Evolutionary conservation across 2,329 filamentous ascomycete genomes (phyloP).

Genomic region (Hirsutella minnesotensis): DNA sequence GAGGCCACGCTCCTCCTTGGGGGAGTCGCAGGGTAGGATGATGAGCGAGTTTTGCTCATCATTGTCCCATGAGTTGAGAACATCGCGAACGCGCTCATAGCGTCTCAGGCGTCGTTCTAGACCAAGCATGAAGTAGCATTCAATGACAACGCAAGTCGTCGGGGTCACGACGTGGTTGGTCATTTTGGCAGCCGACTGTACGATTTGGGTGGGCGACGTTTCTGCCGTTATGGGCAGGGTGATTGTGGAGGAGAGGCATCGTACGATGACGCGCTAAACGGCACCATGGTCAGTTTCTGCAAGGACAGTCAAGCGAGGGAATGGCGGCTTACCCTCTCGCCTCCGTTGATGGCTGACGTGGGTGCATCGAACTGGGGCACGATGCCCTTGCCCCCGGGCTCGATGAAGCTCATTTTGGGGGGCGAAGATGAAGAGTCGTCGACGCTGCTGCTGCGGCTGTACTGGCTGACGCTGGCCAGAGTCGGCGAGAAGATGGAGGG

Average conservation of each 20-base stretch:
- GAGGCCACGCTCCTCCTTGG: constrained; percentile 47
- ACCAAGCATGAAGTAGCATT: constrained; percentile 63
- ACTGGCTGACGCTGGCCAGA: constrained; percentile 14
- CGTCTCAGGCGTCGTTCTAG: constrained; percentile 72
- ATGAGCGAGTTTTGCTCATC: constrained; percentile 67
- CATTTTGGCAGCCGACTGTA: constrained; percentile 52
- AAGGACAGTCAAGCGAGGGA: no score
- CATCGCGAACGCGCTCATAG: constrained; percentile 76
- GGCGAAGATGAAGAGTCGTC: constrained; percentile 16
- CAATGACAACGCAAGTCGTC: constrained; percentile 58
- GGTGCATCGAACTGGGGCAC: constrained; percentile 58
- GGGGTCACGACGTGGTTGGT: constrained; percentile 54
- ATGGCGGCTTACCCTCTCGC: constrained; percentile 50
- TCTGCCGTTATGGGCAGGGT: constrained; percentile 61
- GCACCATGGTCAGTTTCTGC: neutral
- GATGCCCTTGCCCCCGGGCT: constrained; percentile 32
- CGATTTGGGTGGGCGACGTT: constrained; percentile 63
- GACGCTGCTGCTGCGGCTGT: constrained; percentile 20
- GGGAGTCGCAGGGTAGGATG: constrained; percentile 47
- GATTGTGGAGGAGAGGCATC: constrained; percentile 58
- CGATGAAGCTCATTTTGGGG: constrained; percentile 26
- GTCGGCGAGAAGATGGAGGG: constrained; percentile 23
- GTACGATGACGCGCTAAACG: constrained; percentile 54
- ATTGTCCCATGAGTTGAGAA: constrained; percentile 86
- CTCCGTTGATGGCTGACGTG: constrained; percentile 67